phyloP scores from a whole-genome alignment of 768 basidiomycete species.

The Leccinellum rugosiceps region DNA sequence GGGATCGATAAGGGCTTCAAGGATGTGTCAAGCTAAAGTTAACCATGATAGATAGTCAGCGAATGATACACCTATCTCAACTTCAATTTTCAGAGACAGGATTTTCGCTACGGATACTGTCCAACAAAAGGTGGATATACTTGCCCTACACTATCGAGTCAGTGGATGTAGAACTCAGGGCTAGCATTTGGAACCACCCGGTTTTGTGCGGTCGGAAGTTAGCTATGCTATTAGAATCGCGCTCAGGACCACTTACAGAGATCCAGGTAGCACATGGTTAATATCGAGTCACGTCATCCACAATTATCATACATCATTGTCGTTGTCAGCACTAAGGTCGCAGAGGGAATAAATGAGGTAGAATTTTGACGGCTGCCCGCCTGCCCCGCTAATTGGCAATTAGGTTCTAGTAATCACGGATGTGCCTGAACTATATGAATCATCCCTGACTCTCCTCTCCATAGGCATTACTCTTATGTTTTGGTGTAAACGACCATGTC shows the following conservation, averaged over 20 bases:
- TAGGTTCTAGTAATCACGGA: too few species aligned
- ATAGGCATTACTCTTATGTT: slow-evolving; percentile 90
- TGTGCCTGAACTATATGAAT: slow-evolving; percentile 17
- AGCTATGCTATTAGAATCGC: not conserved
- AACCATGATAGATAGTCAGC: not conserved
- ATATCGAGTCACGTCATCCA: not conserved
- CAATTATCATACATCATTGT: not conserved
- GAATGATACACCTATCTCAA: not conserved
- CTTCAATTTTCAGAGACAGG: not conserved
- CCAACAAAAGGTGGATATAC: not conserved
- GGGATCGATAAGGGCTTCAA: not conserved
- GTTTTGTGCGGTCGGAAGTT: not conserved
- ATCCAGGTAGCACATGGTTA: not conserved
- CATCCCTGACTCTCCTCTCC: slow-evolving; percentile 62
- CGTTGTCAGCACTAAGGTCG: not conserved
- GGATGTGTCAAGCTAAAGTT: slow-evolving; percentile 1
- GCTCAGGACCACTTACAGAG: not conserved
- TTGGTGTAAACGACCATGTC: slow-evolving; percentile 82
- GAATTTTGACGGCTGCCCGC: not conserved
- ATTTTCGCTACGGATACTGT: not conserved
- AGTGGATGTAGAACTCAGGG: not conserved
- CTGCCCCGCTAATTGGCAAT: not conserved
- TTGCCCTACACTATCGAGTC: not conserved
- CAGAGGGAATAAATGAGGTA: not conserved
- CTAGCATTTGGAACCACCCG: not conserved